Evolutionary conservation across 2,329 filamentous ascomycete species (phyloP), one percentile per base, ranked within the genome.

Genomic region (Colletotrichum neosansevieriae): DNA sequence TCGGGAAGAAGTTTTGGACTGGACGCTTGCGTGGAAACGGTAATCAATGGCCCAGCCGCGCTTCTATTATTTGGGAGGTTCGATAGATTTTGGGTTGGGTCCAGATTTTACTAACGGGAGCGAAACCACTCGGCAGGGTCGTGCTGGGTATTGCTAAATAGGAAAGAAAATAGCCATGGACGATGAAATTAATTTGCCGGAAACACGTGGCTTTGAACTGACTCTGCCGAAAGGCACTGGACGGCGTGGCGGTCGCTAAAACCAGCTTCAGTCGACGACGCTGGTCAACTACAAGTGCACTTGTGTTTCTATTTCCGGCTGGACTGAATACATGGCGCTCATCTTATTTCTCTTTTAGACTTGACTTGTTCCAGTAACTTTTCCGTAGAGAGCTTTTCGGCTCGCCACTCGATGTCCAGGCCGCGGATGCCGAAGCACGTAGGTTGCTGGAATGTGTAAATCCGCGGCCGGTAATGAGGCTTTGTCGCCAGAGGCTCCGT

Each of bases 161-260:
- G 15, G 12, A 29, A 17, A 29, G 21, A 45, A 32, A 42, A 36
- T 9, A 29, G 58, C 49, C 40, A 42, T 47, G 19, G 13, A 24
- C 51, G 66, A n/a, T 32, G 9, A 17, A n/a, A 50, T 50, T 4
- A n/a, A 69, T 36, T 65, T 65, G 65, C 54, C 53, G 29, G 12
- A 42, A 36, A 49, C 32, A 60, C 19, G 34, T 60, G 54, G 49
- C 56, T 56, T 54, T 36, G 56, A 40, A 36, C 19, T 59, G 40
- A 34, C 56, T 66, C 61, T 65, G 56, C 40, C 32, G 15, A 60
- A 50, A n/a, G 17, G 44, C 61, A 21, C 34, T 60, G 32, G 29
- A 38, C 11, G 36, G 34, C 24, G 53, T 64, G 19, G 49, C 34
- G 42, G 54, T 59, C 36, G 29, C 50, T 19, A 50, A 24, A 21